These are phyloP conservation scores for Pseudozyma hubeiensis DNA, from an alignment of 1,284 basidiomycete species.

Conservation along the genomic window DNA sequence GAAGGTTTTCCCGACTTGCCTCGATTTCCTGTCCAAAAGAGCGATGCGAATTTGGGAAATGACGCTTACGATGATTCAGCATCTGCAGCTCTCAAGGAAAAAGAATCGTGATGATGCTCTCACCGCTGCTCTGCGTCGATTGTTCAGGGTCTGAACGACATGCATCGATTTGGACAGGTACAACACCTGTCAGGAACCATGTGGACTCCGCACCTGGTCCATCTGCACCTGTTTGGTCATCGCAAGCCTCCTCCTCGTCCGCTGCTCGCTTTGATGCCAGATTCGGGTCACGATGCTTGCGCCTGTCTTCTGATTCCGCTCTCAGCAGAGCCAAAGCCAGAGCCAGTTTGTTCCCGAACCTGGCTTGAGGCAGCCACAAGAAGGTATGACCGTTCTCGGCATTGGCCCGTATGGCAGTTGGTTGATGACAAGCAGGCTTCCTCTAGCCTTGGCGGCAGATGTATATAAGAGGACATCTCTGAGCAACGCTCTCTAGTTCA, in stretches of 20 bases:
- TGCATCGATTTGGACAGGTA: background rate
- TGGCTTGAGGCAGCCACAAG: too few relatives aligned
- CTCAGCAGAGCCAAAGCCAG: constrained; percentile 3
- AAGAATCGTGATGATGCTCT: background rate
- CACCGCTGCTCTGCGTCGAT: background rate
- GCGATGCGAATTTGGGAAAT: background rate
- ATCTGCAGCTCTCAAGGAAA: background rate
- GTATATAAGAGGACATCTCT: background rate
- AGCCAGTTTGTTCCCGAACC: too few relatives aligned
- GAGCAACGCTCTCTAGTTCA: background rate
- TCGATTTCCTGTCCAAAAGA: too few relatives aligned
- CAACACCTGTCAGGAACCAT: constrained; percentile 1
- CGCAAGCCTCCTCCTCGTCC: background rate
- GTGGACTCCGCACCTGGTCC: constrained; percentile 7
- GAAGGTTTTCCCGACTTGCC: background rate
- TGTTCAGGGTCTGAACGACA: background rate
- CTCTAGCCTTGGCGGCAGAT: background rate
- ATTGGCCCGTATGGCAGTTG: too few relatives aligned
- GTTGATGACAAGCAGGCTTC: constrained; percentile 7
- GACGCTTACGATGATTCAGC: constrained; percentile 28
- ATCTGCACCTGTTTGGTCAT: background rate
- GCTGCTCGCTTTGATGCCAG: background rate
- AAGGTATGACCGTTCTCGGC: too few relatives aligned
- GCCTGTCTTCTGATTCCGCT: background rate
- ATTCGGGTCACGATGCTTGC: constrained; percentile 1